phyloP scores from a whole-genome alignment of 805 yeast genomes.

The Teunomyces gatunensis region DNA sequence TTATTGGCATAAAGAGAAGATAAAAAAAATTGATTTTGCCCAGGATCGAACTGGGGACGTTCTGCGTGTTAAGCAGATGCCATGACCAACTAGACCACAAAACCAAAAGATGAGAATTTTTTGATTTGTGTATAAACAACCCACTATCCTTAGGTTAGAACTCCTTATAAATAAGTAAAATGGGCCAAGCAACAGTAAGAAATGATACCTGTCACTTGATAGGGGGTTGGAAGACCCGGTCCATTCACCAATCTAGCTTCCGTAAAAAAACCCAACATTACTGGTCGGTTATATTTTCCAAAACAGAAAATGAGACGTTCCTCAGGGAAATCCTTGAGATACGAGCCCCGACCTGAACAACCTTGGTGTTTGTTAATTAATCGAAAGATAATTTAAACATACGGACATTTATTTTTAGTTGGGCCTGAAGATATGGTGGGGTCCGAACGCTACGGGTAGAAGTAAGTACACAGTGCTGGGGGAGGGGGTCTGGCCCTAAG shows the following conservation, averaged over 20 bases:
- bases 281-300: not conserved
- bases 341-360: not conserved
- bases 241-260: too few relatives aligned
- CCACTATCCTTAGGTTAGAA: too few relatives aligned
- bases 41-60: slow-evolving; percentile 99
- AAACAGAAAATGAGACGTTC: not conserved
- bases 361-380: not conserved
- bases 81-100: slow-evolving; percentile 99
- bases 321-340: not conserved
- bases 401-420: too few relatives aligned
- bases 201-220: too few relatives aligned
- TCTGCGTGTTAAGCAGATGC: slow-evolving; percentile 99
- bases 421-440: too few relatives aligned
- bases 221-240: too few relatives aligned
- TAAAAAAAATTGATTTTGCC: slow-evolving; percentile 82
- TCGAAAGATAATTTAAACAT: not conserved
- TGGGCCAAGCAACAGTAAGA: too few relatives aligned
- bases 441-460: too few relatives aligned
- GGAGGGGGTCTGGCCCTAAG: too few relatives aligned
- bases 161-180: too few relatives aligned
- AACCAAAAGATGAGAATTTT: slow-evolving; percentile 43
- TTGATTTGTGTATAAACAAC: too few relatives aligned
- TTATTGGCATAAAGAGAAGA: not conserved
- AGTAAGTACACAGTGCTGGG: too few relatives aligned
- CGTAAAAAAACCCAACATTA: not conserved